phyloP scores from a whole-genome alignment of 148 eudicot genomes.

The Vaccinium darrowii region DNA sequence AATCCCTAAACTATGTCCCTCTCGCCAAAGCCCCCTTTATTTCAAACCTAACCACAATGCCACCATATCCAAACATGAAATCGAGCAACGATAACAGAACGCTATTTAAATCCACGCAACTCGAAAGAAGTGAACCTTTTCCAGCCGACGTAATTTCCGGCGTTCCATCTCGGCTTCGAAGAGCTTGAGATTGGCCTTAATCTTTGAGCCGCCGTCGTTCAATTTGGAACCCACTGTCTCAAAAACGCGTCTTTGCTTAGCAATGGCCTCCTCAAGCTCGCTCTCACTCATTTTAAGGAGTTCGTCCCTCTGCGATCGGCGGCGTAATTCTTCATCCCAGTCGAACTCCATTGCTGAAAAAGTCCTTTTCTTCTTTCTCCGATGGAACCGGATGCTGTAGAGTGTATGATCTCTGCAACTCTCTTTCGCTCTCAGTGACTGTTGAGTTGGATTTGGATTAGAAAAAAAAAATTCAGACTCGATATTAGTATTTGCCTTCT shows the following conservation, averaged over 20 bases:
- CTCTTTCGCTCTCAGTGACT: too few relatives aligned
- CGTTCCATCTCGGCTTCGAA: constrained; percentile 24
- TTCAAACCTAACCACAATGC: not conserved
- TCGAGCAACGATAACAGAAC: not conserved
- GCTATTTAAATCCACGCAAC: not conserved
- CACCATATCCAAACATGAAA: not conserved
- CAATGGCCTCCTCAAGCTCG: constrained; percentile 13
- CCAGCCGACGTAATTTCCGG: constrained; percentile 15
- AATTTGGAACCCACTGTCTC: not conserved
- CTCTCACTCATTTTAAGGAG: not conserved
- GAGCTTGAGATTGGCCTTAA: constrained; percentile 14
- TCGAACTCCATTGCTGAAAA: too few relatives aligned
- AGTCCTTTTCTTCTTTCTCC: too few relatives aligned
- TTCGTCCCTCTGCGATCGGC: constrained; percentile 5
- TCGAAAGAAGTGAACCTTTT: constrained; percentile 11
- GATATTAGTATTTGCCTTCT: too few relatives aligned
- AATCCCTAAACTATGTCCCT: too few relatives aligned
- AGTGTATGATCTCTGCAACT: too few relatives aligned
- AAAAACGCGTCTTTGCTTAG: not conserved
- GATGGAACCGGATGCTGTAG: too few relatives aligned
- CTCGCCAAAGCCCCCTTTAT: too few relatives aligned
- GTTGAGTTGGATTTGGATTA: too few relatives aligned
- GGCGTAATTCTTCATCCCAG: too few relatives aligned
- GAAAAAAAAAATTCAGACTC: too few relatives aligned
- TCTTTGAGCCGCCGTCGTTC: constrained; percentile 32